phyloP scores from a whole-genome alignment of 352 stramenopile genomes.

The Plasmopara halstedii region DNA sequence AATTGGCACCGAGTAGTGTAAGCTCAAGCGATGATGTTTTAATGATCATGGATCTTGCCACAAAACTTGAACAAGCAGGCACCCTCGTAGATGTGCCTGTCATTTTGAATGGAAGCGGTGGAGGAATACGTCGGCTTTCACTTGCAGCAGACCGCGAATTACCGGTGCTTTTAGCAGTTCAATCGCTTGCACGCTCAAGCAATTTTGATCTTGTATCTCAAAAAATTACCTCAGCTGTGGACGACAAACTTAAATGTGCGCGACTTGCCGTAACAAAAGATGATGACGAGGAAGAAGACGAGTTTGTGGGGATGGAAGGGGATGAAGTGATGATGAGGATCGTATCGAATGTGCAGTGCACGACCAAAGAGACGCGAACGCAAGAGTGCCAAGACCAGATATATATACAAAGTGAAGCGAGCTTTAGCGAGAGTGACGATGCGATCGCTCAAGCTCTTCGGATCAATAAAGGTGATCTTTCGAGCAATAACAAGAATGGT shows the following conservation, averaged over 20 bases:
- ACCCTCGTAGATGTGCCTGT: slow-evolving; percentile 6
- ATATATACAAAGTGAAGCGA: too few species aligned
- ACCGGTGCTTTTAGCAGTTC: slow-evolving; percentile 31
- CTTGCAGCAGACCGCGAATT: slow-evolving; percentile 25
- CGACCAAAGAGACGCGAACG: too few species aligned
- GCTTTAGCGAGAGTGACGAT: too few species aligned
- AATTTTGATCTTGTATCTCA: slow-evolving; percentile 23
- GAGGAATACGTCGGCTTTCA: slow-evolving; percentile 18
- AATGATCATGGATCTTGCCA: slow-evolving; percentile 45
- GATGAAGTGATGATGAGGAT: too few species aligned
- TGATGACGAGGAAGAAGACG: slow-evolving; percentile 8
- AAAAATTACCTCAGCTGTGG: slow-evolving; percentile 7
- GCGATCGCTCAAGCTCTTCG: too few species aligned
- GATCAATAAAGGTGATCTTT: too few species aligned
- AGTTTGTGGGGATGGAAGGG: too few species aligned
- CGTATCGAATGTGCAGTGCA: too few species aligned
- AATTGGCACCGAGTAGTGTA: slow-evolving; percentile 27
- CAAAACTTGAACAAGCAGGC: slow-evolving; percentile 34
- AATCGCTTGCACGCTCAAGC: slow-evolving; percentile 26
- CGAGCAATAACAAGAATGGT: too few species aligned
- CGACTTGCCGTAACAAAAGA: slow-evolving; percentile 2
- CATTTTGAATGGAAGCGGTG: background rate
- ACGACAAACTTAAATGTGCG: slow-evolving; percentile 8
- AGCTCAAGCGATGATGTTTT: slow-evolving; percentile 27
- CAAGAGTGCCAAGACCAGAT: too few species aligned